Conservation (phyloP, 306 rosid genomes). For the Castanea mollissima region DNA sequence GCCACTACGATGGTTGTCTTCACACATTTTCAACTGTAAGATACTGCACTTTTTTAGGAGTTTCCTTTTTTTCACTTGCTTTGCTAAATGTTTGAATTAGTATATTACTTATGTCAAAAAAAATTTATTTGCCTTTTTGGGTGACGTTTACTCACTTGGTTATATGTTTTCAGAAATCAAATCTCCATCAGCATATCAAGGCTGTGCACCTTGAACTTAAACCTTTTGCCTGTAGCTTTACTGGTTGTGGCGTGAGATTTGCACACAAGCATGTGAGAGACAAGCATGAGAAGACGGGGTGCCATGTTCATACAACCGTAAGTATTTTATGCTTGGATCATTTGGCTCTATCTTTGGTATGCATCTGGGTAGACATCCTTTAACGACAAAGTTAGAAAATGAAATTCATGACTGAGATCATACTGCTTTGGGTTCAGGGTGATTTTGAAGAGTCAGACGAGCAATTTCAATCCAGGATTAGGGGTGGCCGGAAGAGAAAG, state of each 20-base stretch:
- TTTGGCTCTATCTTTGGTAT: neutral
- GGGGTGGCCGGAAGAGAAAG: slow-evolving; percentile 78
- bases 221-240: slow-evolving; percentile 65
- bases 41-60: neutral
- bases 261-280: slow-evolving; percentile 90
- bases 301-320: slow-evolving; percentile 59
- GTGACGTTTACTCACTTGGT: neutral
- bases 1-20: slow-evolving; percentile 53
- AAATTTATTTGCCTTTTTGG: neutral
- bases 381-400: neutral
- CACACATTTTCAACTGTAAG: slow-evolving; percentile 64
- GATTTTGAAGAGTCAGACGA: slow-evolving; percentile 76
- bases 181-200: slow-evolving; percentile 67
- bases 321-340: slow-evolving; percentile 21
- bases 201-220: slow-evolving; percentile 63
- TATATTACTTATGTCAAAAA: no score
- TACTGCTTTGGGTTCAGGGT: slow-evolving; percentile 45
- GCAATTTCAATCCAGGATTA: slow-evolving; percentile 65
- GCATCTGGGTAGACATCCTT: neutral
- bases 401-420: neutral
- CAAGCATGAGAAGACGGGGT: slow-evolving; percentile 63
- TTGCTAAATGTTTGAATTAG: neutral
- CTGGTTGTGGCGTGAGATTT: slow-evolving; percentile 84
- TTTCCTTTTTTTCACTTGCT: neutral
- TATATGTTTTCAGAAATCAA: slow-evolving; percentile 54